Evolutionary conservation across 1,284 basidiomycete species (phyloP), one percentile per base, ranked within the genome.

Genomic region (Sporisorium scitamineum): DNA sequence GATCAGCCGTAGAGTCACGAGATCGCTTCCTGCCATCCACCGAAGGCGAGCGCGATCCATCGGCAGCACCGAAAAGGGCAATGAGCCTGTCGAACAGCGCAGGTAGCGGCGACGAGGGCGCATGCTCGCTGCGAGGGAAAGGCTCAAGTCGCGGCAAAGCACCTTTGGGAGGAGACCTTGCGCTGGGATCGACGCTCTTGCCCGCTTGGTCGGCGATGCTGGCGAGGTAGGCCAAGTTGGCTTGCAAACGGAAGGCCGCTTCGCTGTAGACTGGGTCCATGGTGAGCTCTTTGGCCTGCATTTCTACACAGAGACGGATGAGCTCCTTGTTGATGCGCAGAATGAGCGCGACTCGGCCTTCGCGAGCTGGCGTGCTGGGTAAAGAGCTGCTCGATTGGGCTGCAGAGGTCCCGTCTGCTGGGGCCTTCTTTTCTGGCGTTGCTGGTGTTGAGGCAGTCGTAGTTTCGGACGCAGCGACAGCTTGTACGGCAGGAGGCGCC

Each of bases 241-340:
- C 59, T 24, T 80, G 79, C 48, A 80, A 34, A 32, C 79, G 73
- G 4, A 78, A 26, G 3, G 78, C 78, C 42, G 66, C 74, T 34
- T 77, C 79, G 52, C 78, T 65, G 39, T 70, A 80, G n/a, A 77
- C 20, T 2, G 67, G 66, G 10, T 79, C 71, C 2, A 20, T 50
- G 22, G 54, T 58, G 27, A 76, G 70, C 27, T 73, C 61, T 22
- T 74, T 73, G 44, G 47, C 54, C 56, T 78, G 70, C 51, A 80
- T 22, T 0, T 79, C 69, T 18, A 79, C 67, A 34, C 79, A 80
- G 32, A 80, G 62, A n/a, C 79, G 65, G 53, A 80, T 79, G n/a
- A 80, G 70, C 64, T 80, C 79, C 47, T 80, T 79, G 64, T 80
- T 80, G 65, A 80, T 79, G 27, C 78, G 79, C 42, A 80, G 53